Evolutionary conservation across 306 rosid species (phyloP).

Genomic region (Arachis hypogaea): DNA sequence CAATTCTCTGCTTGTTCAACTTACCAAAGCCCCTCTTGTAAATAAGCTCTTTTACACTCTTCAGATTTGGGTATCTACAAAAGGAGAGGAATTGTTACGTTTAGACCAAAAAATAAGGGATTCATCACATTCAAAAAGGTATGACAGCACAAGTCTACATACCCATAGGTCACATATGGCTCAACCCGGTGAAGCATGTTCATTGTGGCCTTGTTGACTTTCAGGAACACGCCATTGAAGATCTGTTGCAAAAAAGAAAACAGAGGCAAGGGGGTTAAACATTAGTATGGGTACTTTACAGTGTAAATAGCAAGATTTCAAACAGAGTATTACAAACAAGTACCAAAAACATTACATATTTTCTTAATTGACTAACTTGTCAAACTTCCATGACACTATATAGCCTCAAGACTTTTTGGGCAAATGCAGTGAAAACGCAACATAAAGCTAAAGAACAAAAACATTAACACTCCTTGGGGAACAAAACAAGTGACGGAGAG

Average conservation of each 20-base stretch:
- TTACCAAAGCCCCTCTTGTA: conserved; percentile 89
- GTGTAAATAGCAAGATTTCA: neutral
- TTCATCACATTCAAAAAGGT: neutral
- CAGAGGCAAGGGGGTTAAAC: too few species aligned
- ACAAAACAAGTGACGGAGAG: neutral
- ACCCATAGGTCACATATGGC: conserved; percentile 93
- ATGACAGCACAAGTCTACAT: neutral
- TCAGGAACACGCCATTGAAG: conserved; percentile 87
- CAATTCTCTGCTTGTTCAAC: conserved; percentile 69
- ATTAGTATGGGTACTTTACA: too few species aligned
- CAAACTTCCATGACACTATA: too few species aligned
- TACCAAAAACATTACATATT: too few species aligned
- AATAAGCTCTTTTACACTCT: conserved; percentile 80
- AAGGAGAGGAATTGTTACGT: neutral
- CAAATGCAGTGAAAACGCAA: neutral
- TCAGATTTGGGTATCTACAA: conserved; percentile 79
- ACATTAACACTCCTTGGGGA: neutral
- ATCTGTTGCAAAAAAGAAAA: conserved; percentile 54
- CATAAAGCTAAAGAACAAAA: neutral
- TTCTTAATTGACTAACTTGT: neutral
- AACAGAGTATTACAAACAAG: neutral
- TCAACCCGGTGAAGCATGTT: conserved; percentile 93
- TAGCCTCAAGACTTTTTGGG: neutral
- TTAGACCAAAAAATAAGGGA: neutral
- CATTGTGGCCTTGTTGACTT: conserved; percentile 89